These are phyloP conservation scores for Eustoma russellianum DNA, from an alignment of 257 asterid genomes.

Conservation along the genomic window DNA sequence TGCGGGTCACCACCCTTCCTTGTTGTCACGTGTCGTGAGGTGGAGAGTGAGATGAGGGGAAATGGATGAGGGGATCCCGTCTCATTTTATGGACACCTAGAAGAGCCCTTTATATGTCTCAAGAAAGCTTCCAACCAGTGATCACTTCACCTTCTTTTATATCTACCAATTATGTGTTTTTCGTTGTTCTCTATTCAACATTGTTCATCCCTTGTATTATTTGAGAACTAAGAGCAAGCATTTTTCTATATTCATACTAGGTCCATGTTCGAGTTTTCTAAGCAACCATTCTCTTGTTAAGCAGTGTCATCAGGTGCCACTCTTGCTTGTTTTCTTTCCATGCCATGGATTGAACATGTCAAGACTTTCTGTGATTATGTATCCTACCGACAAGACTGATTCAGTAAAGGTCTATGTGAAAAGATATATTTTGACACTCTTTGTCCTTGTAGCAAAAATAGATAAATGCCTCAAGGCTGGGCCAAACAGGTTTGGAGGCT, in stretches of 20 bases:
- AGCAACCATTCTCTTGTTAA: constrained; percentile 14
- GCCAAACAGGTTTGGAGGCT: no score
- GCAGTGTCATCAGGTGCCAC: constrained; percentile 32
- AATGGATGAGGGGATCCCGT: no score
- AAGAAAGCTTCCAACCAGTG: no score
- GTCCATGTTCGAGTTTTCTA: constrained; percentile 6
- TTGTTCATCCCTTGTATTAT: not conserved
- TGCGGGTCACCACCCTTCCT: no score
- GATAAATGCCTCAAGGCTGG: no score
- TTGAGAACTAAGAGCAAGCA: not conserved
- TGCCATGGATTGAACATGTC: not conserved
- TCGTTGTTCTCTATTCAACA: not conserved
- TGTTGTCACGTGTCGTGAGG: no score
- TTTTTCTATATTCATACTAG: not conserved
- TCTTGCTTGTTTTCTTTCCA: not conserved
- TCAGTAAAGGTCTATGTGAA: constrained; percentile 31
- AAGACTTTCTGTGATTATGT: constrained; percentile 14
- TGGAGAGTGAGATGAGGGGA: no score
- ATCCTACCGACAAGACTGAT: constrained; percentile 15
- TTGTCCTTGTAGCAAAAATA: no score
- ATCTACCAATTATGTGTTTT: not conserved
- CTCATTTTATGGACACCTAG: no score
- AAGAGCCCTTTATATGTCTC: no score
- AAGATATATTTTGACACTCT: not conserved
- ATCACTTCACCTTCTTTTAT: not conserved